Base-by-base conservation (phyloP, 2,329 filamentous ascomycete species). In the Hymenoscyphus occultus region DNA sequence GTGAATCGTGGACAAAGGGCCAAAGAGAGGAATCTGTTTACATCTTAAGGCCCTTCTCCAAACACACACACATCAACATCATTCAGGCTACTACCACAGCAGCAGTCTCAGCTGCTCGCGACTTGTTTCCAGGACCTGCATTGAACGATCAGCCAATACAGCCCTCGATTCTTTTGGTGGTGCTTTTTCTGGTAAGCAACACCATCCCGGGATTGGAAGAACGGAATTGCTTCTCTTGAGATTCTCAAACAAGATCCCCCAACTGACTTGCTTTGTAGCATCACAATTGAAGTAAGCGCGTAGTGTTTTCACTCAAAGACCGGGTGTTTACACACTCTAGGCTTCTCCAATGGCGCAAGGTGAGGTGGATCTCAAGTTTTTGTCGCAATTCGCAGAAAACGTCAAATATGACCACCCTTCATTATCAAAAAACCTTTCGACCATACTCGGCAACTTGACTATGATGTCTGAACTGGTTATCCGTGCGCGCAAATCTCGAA, bases 291-390 rank as follows among this genome's bases (percentile, higher is more conserved):
- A 54, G n/a, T 22, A 10, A 5, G 9, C 42, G 22, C n/a, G 19
- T 54, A 22, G 19, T 28, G 19, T 28, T 12, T 28, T 6, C 22
- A 28, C 48, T 22, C 9, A 54, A 54, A 13, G 13, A 54, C 48
- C n/a, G 48, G 12, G 12, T 13, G 22, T 12, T 28, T 22, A 22
- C 48, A 22, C 48, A 9, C 19, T 13, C 48, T 28, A 2, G n/a
- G 6, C 19, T 42, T 16, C 28, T 51, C 31, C 59, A 61, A 99
- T 98, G 95, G 95, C 95, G 80, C 95, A 93, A 76, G 95, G 93
- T 67, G 92, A 97, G 80, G 92, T 98, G 68, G 95, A 99, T 78
- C 93, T 97, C 80, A 99, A 98, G 80, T 97, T 96, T 79, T 84
- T 99, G 74, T 93, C 92, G 79, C 89, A 88, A 75, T 89, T 97